Evolutionary conservation across 768 basidiomycete species (phyloP).

Genomic region (Lactarius pseudohatsudake): DNA sequence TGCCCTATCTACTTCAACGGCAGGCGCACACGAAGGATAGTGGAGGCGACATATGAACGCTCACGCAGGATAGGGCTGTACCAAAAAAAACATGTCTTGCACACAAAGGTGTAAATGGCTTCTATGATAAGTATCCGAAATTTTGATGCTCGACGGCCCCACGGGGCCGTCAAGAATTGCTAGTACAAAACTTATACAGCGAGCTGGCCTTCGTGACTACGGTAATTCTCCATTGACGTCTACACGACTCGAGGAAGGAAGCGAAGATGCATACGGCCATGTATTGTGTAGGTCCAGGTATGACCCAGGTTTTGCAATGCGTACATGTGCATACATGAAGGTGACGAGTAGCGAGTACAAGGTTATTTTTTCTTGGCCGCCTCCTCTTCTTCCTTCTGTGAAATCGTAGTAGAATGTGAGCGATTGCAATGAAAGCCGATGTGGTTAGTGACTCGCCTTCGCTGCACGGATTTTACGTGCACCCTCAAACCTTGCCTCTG

Average conservation of each 20-base stretch:
- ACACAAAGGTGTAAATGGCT: too few species aligned
- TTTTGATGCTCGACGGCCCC: too few species aligned
- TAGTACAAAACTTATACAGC: too few species aligned
- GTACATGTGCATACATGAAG: constrained; percentile 36
- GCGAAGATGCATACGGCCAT: constrained; percentile 36
- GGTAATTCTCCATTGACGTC: background rate
- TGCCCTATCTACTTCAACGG: too few species aligned
- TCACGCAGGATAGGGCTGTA: too few species aligned
- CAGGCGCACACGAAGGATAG: too few species aligned
- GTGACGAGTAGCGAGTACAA: constrained; percentile 31
- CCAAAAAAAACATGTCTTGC: too few species aligned
- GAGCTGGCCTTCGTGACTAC: too few species aligned
- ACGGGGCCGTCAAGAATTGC: too few species aligned
- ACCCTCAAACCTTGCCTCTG: constrained; percentile 83
- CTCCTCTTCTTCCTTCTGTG: constrained; percentile 87
- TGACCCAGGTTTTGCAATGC: constrained; percentile 40
- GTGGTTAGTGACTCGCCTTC: constrained; percentile 56
- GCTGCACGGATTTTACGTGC: constrained; percentile 80
- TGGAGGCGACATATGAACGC: too few species aligned
- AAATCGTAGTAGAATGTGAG: constrained; percentile 29
- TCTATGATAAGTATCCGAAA: too few species aligned
- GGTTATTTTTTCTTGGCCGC: constrained; percentile 86
- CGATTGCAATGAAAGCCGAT: background rate
- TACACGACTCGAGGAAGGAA: constrained; percentile 1
- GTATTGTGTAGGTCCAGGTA: constrained; percentile 35